Base-by-base conservation (phyloP, 768 basidiomycete species). In the Rhizopogon roseolus region DNA sequence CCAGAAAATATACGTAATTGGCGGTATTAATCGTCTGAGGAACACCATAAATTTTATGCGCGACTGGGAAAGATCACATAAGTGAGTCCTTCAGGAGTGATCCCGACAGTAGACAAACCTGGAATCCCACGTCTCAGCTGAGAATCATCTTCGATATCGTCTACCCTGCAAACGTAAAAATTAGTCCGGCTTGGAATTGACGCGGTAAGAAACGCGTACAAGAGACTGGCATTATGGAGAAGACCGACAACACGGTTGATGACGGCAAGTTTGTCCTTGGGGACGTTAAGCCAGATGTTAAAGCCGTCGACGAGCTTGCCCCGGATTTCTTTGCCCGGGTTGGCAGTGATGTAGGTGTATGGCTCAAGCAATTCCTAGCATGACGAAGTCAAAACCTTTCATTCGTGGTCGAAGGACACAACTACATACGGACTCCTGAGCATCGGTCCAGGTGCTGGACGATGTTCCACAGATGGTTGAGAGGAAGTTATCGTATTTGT, bases 11-110 rank as follows among this genome's bases (percentile, higher is more conserved):
- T 38, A 93, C 93, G 62, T 98, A 98, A 70, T 97, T 98, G 1
- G 96, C 95, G 4, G 88, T 84, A 67, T 99, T 99, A 71, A 99
- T 93, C 0, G 95, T 96, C 67, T 98, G 95, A 1, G 96, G 92
- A 2, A 97, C 76, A 3, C 96, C 96, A 62, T 93, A 99, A 60
- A 99, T 94, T 76, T 90, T 93, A 72, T 99, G 95, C 0, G 95
- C 85, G n/a, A 94, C 95, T 86, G 19, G 17, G 25, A 44, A 17
- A 0, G 17, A 13, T 34, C 50, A 41, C 53, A 22, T 28, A 32
- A 41, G n/a, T 40, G 28, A 25, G 17, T 36, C 4, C 16, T 41
- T 32, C 17, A 44, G 38, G 40, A 27, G 54, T 7, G 38, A 13
- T n/a, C 41, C 8, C 17, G 42, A 27, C 13, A 49, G 16, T 13